Evolutionary conservation across 306 rosid species (phyloP).

Genomic region (Gillenia trifoliata): DNA sequence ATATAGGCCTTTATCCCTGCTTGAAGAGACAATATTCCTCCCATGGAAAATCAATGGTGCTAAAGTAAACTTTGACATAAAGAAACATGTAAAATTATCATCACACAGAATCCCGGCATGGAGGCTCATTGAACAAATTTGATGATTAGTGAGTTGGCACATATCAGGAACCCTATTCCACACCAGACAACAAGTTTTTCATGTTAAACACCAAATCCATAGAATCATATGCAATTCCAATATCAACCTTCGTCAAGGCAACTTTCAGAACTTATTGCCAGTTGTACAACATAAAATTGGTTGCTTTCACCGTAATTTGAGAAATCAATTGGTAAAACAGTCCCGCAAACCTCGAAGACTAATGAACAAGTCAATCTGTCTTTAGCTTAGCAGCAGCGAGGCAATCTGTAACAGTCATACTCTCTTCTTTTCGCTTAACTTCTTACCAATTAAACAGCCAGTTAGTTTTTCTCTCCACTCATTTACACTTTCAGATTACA

Average conservation of each 20-base stretch:
- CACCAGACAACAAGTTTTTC: not conserved
- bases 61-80: not conserved
- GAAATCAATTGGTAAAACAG: not conserved
- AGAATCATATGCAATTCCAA: not conserved
- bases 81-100: not conserved
- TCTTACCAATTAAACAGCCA: not conserved
- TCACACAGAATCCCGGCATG: not conserved
- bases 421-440: not conserved
- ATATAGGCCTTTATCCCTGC: not conserved
- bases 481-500: not conserved
- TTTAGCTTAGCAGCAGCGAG: not conserved
- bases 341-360: not conserved
- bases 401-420: not conserved
- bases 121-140: not conserved
- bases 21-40: not conserved
- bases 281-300: not conserved
- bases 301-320: not conserved
- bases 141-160: not conserved
- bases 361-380: not conserved
- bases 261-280: not conserved
- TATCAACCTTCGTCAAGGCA: not conserved
- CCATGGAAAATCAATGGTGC: not conserved
- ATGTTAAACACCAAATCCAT: not conserved
- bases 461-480: not conserved
- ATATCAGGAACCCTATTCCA: not conserved